Evolutionary conservation across 441 rosid species (phyloP).

Genomic region (Gossypium davidsonii): DNA sequence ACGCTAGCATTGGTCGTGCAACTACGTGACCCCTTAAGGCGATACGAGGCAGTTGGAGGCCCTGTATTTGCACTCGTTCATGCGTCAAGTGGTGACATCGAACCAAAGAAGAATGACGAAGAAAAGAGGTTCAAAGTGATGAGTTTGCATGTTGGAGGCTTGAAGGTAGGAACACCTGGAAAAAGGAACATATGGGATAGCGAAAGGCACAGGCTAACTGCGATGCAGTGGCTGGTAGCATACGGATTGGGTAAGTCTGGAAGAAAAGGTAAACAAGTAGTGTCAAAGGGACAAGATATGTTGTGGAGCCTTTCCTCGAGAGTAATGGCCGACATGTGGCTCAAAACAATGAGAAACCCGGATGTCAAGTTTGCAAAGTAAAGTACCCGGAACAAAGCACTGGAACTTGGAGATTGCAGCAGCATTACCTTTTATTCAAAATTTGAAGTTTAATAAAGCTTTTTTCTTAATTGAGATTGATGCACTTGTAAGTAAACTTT

Average conservation of each 20-base stretch:
- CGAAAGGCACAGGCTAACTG: constrained; percentile 70
- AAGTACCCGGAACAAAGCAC: neutral
- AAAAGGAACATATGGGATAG: constrained; percentile 49
- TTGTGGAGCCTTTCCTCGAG: constrained; percentile 89
- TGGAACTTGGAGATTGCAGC: neutral
- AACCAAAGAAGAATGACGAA: constrained; percentile 33
- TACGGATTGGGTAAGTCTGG: constrained; percentile 60
- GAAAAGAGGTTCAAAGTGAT: constrained; percentile 54
- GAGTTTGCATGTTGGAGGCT: constrained; percentile 71
- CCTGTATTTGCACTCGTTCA: constrained; percentile 53
- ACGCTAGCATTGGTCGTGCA: constrained; percentile 50
- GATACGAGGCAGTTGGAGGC: constrained; percentile 88
- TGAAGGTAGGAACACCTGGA: constrained; percentile 33
- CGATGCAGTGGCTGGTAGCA: constrained; percentile 78
- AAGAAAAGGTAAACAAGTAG: constrained; percentile 40
- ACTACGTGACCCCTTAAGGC: constrained; percentile 73
- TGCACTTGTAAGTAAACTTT: neutral
- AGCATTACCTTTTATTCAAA: neutral
- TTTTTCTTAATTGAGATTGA: neutral
- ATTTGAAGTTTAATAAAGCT: neutral
- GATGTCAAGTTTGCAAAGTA: constrained; percentile 50
- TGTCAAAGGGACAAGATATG: constrained; percentile 36
- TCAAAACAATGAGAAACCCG: constrained; percentile 82
- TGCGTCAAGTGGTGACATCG: constrained; percentile 26
- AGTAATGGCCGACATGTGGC: constrained; percentile 95